These are phyloP conservation scores for Moesziomyces antarcticus DNA, from an alignment of 1,284 basidiomycete species.

Conservation along the genomic window DNA sequence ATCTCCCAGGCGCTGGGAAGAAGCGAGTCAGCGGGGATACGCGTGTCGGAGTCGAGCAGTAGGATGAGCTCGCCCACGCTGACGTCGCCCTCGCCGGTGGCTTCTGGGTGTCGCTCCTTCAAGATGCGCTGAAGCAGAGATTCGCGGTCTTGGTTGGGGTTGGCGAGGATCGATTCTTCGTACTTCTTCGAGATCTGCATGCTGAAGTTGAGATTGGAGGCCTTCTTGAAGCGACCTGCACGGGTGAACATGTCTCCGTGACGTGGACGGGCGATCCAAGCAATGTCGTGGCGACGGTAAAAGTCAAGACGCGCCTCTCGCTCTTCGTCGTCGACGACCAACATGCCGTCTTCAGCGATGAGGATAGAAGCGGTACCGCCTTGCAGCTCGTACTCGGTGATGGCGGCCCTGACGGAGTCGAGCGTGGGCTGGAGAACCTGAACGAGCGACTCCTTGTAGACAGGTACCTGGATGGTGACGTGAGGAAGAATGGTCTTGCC, in stretches of 20 bases:
- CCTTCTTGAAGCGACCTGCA: constrained; percentile 88
- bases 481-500: constrained; percentile 77
- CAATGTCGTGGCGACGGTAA: constrained; percentile 80
- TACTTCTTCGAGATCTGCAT: constrained; percentile 78
- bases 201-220: constrained; percentile 88
- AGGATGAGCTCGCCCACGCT: constrained; percentile 59
- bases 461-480: constrained; percentile 80
- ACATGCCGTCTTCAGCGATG: constrained; percentile 81
- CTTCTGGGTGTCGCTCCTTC: constrained; percentile 67
- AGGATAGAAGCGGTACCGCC: constrained; percentile 81
- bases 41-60: constrained; percentile 78
- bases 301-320: constrained; percentile 76
- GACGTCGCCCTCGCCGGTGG: constrained; percentile 48
- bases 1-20: constrained; percentile 84
- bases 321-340: constrained; percentile 74
- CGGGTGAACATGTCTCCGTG: constrained; percentile 81
- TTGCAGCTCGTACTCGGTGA: constrained; percentile 85
- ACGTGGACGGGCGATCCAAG: constrained; percentile 82
- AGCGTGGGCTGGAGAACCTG: constrained; percentile 76
- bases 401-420: constrained; percentile 81
- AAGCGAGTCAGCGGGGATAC: constrained; percentile 86
- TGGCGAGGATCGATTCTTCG: constrained; percentile 75
- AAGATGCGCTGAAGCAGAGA: constrained; percentile 22
- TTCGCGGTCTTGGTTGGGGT: constrained; percentile 22
- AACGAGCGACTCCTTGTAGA: constrained; percentile 75